phyloP scores from a whole-genome alignment of 306 rosid genomes.

The Prinsepia uniflora region DNA sequence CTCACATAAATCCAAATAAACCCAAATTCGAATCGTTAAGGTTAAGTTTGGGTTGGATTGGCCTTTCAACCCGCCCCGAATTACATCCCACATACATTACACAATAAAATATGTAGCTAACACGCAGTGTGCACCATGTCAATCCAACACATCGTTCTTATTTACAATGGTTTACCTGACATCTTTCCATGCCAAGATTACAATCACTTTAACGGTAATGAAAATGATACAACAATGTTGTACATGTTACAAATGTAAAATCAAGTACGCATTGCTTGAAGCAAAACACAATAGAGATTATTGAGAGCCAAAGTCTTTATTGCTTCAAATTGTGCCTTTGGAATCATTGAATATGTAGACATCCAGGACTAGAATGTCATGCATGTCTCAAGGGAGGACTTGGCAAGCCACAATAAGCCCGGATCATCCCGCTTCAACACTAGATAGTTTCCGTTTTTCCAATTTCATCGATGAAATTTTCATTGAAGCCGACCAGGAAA shows the following conservation, averaged over 20 bases:
- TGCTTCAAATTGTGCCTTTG: neutral
- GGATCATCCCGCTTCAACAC: constrained; percentile 91
- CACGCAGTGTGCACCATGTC: no score
- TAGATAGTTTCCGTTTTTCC: constrained; percentile 71
- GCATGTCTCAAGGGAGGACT: constrained; percentile 69
- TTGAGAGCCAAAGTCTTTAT: neutral
- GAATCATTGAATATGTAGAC: neutral
- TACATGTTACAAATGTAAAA: constrained; percentile 1
- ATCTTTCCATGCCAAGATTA: neutral
- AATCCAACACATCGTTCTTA: neutral
- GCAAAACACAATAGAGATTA: neutral
- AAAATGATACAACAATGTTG: neutral
- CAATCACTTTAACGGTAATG: no score
- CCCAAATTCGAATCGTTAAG: no score
- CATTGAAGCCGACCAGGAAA: constrained; percentile 60
- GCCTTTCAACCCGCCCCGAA: no score
- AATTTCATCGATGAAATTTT: constrained; percentile 59
- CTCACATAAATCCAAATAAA: no score
- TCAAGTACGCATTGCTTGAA: neutral
- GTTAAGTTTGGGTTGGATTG: no score
- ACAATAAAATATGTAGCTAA: no score
- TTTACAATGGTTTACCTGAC: neutral
- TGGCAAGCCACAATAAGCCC: constrained; percentile 90
- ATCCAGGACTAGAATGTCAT: constrained; percentile 30
- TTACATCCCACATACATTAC: no score